Percentiles rank a stretch among this genome's conserved stretches.
Conservation (phyloP, 306 rosid genomes). For the Fragaria nilgerrensis region DNA sequence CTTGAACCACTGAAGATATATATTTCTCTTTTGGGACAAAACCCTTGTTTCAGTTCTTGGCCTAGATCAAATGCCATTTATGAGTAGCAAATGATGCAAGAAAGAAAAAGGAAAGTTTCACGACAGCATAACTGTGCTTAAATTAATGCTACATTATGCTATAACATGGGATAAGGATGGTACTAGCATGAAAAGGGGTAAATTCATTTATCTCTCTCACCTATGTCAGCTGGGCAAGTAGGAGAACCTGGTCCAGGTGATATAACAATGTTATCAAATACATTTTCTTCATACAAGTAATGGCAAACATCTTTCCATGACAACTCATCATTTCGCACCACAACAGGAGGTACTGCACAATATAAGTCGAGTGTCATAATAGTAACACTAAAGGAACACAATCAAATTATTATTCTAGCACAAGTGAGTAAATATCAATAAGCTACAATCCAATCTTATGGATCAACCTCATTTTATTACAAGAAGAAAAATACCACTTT, state of each 20-base stretch:
- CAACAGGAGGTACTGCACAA: conserved; percentile 87
- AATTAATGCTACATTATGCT: neutral
- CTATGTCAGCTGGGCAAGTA: conserved; percentile 74
- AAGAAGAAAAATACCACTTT: neutral
- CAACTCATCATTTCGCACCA: conserved; percentile 80
- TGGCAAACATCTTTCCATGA: conserved; percentile 71
- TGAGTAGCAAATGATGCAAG: neutral
- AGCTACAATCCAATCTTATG: neutral
- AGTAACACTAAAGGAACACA: neutral
- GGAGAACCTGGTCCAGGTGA: conserved; percentile 99
- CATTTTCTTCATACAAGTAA: conserved; percentile 73
- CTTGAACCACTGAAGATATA: neutral
- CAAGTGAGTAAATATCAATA: neutral
- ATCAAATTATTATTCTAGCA: neutral
- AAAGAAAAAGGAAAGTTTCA: neutral
- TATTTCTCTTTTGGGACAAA: neutral
- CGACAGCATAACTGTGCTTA: neutral
- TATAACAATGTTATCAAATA: conserved; percentile 94
- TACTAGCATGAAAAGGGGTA: conserved; percentile 15
- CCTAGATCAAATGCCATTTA: neutral
- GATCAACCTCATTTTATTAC: neutral
- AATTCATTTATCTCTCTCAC: conserved; percentile 40
- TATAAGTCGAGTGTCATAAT: conserved; percentile 27
- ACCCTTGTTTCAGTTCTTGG: neutral
- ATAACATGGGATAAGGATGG: conserved; percentile 6